Base-by-base conservation (phyloP, 2,329 filamentous ascomycete species). In the Calonectria fujianensis region DNA sequence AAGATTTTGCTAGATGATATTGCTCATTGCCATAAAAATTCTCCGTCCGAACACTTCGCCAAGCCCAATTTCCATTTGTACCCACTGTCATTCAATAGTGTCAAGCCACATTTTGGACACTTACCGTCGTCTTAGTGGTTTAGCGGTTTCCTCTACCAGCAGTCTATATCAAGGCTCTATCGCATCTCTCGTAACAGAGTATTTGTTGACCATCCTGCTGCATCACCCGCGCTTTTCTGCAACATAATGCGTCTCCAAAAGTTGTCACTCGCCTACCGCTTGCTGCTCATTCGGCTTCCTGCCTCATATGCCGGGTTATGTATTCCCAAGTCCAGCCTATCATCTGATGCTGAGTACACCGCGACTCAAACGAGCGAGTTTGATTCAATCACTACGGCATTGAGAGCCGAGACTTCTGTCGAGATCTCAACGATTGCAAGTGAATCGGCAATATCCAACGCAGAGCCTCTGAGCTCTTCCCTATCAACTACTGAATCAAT, bases 221-320 rank as follows among this genome's bases (percentile, higher is more conserved):
- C 31, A 35, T 31, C 18, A 10, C 4, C 7, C 3, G 31, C 24
- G 24, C 24, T 24, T 35, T 35, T n/a, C 52, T 57, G 18, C 31
- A 31, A 57, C 18, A 57, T 10, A n/a, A 57, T 35, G 52, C 52
- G 31, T 57, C 52, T 35, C 31, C 52, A 57, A 57, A 5, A n/a
- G n/a, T 35, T n/a, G 29, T 35, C 52, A n/a, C 29, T 57, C 52
- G 31, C 18, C 16, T 57, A 35, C 18, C 29, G 7, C 6, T n/a
- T 35, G 52, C 52, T 57, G 29, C 52, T 57, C 52, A 10, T 32
- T 57, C 52, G 35, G 52, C 52, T 57, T 57, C 52, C 52, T n/a
- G 16, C 18, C 29, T 35, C 52, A 57, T 35, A 57, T 18, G 52
- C 52, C 29, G 31, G 31, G 11, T 57, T 57, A 20, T 57, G 52